phyloP scores from a whole-genome alignment of 441 rosid genomes.

The Eruca vesicaria region DNA sequence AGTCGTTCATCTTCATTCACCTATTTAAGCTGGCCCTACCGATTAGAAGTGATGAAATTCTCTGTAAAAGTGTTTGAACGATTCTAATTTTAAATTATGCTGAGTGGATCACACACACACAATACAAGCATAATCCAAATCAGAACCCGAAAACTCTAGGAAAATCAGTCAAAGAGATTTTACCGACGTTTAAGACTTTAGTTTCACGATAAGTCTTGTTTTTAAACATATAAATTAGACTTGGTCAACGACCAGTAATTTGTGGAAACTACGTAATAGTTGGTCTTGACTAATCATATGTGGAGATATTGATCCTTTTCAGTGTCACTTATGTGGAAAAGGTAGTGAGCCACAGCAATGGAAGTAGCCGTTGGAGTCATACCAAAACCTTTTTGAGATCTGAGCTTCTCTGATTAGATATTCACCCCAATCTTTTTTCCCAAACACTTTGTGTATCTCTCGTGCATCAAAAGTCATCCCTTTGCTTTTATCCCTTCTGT shows the following conservation, averaged over 20 bases:
- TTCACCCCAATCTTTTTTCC: conserved; percentile 72
- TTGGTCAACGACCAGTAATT: background rate
- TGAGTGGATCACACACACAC: background rate
- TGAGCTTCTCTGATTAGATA: conserved; percentile 89
- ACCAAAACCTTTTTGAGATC: conserved; percentile 69
- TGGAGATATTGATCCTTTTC: background rate
- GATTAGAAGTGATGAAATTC: background rate
- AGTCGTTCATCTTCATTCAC: too few relatives aligned
- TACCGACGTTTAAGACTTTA: background rate
- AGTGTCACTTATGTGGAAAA: conserved; percentile 45
- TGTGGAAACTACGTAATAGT: too few relatives aligned
- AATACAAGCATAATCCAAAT: background rate
- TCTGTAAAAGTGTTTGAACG: background rate
- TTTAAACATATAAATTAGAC: background rate
- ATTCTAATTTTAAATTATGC: too few relatives aligned
- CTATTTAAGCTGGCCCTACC: background rate
- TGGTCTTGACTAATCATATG: background rate
- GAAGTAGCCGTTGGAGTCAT: conserved; percentile 64
- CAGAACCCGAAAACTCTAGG: background rate
- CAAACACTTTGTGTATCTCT: conserved; percentile 59
- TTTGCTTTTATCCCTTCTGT: conserved; percentile 38
- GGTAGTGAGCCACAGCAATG: conserved; percentile 76
- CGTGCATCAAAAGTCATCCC: conserved; percentile 59
- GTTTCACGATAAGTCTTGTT: too few relatives aligned
- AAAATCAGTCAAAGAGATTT: background rate